Percentiles rank a stretch among this genome's conserved stretches.
Evolutionary conservation across 2,329 filamentous ascomycete species (phyloP).

Genomic region (Pseudocercospora macadamiae): DNA sequence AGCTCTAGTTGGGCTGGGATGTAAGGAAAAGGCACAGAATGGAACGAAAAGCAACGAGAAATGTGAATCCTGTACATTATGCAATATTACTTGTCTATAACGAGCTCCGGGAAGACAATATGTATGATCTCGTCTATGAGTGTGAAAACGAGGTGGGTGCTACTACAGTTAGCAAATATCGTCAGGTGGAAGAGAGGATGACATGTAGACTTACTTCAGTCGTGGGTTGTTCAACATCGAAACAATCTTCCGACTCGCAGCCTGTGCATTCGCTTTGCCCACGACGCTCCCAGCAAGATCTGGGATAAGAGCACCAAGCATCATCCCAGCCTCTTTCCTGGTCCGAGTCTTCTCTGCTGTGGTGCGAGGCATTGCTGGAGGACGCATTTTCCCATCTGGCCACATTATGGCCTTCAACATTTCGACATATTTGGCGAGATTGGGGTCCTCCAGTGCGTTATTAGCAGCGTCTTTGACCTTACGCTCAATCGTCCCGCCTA

Average conservation of each 20-base stretch:
- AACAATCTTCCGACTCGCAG: constrained; percentile 84
- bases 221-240: constrained; percentile 88
- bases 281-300: constrained; percentile 93
- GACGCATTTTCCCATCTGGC: constrained; percentile 67
- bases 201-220: constrained; percentile 71
- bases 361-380: constrained; percentile 61
- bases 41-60: not conserved
- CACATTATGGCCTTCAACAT: constrained; percentile 78
- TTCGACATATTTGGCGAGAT: constrained; percentile 73
- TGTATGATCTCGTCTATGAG: constrained; percentile 53
- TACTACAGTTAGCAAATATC: constrained; percentile 36
- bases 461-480: constrained; percentile 87
- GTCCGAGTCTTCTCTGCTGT: constrained; percentile 75
- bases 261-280: constrained; percentile 86
- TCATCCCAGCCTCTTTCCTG: constrained; percentile 81
- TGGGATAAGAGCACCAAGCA: constrained; percentile 86
- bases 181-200: not conserved
- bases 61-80: not conserved
- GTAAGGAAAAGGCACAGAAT: not conserved
- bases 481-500: constrained; percentile 93
- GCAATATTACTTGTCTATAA: constrained; percentile 21
- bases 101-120: constrained; percentile 46
- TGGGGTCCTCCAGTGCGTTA: constrained; percentile 74
- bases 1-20: constrained; percentile 6
- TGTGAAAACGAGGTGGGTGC: constrained; percentile 55